Evolutionary conservation across 179 eudicot species (phyloP).

Genomic region (Silene vulgaris): DNA sequence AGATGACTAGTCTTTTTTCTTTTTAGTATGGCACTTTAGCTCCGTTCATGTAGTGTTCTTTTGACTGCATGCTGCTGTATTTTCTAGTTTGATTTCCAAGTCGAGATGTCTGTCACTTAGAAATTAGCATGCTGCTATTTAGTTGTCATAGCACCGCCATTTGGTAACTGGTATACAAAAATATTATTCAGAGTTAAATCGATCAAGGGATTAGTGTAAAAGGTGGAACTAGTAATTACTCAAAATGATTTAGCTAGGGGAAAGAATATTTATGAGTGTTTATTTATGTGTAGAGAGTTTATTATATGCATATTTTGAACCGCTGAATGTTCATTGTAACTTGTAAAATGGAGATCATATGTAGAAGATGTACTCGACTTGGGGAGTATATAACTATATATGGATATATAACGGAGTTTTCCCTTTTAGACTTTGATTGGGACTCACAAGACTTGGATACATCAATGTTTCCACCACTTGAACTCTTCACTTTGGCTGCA

Average conservation of each 20-base stretch:
- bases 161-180: background rate
- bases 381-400: background rate
- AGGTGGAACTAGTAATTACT: background rate
- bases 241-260: slow-evolving; percentile 3
- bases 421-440: background rate
- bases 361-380: background rate
- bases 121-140: background rate
- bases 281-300: background rate
- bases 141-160: background rate
- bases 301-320: background rate
- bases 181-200: background rate
- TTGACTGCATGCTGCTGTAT: background rate
- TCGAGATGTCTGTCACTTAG: background rate
- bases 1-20: background rate
- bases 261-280: background rate
- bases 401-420: background rate
- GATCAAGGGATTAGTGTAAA: background rate
- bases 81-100: background rate
- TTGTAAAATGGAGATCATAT: background rate
- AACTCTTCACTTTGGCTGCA: no score
- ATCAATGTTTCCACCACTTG: background rate
- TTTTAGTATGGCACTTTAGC: background rate
- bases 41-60: background rate
- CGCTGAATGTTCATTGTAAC: background rate
- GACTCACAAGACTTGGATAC: background rate